Evolutionary conservation across 202 grass and related monocot species (phyloP).

Genomic region (Musa balbisiana): DNA sequence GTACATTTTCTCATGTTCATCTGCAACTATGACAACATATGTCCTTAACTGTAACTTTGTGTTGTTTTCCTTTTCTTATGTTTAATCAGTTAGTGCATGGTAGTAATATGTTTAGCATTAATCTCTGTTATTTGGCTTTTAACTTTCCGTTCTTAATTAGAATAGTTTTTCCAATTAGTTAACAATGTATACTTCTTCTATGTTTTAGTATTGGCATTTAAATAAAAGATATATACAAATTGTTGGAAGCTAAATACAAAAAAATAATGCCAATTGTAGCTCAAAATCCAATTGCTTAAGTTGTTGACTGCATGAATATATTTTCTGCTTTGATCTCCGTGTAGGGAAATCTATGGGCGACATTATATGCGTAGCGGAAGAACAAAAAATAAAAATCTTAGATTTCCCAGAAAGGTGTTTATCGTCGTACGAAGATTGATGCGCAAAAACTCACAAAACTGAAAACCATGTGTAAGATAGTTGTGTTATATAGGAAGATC

Average conservation of each 20-base stretch:
- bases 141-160: not conserved
- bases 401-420: too few relatives aligned
- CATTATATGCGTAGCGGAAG: too few relatives aligned
- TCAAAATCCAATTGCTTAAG: too few relatives aligned
- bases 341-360: too few relatives aligned
- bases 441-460: too few relatives aligned
- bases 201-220: not conserved
- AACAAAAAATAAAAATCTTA: too few relatives aligned
- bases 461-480: too few relatives aligned
- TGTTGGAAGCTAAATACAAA: not conserved
- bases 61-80: not conserved
- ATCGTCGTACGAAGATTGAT: too few relatives aligned
- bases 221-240: not conserved
- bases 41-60: not conserved
- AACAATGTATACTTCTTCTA: not conserved
- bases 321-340: too few relatives aligned
- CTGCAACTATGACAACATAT: not conserved
- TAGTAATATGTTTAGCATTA: not conserved
- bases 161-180: not conserved
- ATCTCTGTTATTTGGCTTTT: not conserved
- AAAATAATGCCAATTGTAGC: not conserved
- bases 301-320: too few relatives aligned
- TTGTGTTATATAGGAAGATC: too few relatives aligned
- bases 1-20: slow-evolving; percentile 7
- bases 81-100: not conserved